Base-by-base conservation (phyloP, 2,329 filamentous ascomycete genomes). In the Coniochaeta prunicola region DNA sequence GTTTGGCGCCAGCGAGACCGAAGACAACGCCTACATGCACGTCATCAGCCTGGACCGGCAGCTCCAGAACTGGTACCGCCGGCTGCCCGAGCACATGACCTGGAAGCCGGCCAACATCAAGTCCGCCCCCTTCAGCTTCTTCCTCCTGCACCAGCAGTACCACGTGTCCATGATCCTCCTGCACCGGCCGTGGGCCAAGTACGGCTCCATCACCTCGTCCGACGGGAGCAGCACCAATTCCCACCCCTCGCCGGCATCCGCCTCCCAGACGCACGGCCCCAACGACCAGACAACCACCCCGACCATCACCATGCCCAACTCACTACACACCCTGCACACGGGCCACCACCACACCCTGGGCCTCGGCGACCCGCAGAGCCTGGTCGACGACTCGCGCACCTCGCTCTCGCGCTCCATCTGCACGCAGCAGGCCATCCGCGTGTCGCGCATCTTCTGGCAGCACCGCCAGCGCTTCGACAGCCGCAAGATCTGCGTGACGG, bases 71-170 rank as follows among this genome's bases (percentile, higher is more conserved):
- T 83, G 80, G 80, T 81, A 83, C 61, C 72, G 77, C 9, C 71
- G 78, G 9, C 70, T 83, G 4, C 80, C 80, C 0, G 78, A 79
- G 9, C 71, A 76, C 55, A 72, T 71, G 65, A 74, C 64, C 26
- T 85, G 69, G 80, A 80, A 73, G 67, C 78, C 69, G 66, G 76
- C 69, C 69, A 83, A 71, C 73, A 81, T 69, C 73, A 80, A 75
- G 69, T 74, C 64, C 58, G 83, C 69, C 33, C 79, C 65, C 62
- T 78, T 72, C 74, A 78, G 69, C 67, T 86, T 74, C 71, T 83
- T 82, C 64, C 65, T 83, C 9, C 68, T 83, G 9, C 80, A 83
- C 61, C 80, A 82, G 65, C 80, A 83, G 63, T 83, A 82, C 59
- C 80, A 83, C 57, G 75, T 76, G 12, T 76, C 74, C 55, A 73